phyloP scores from a whole-genome alignment of 192 early-diverging fungal genomes.

The Gamsiella multidivaricata region DNA sequence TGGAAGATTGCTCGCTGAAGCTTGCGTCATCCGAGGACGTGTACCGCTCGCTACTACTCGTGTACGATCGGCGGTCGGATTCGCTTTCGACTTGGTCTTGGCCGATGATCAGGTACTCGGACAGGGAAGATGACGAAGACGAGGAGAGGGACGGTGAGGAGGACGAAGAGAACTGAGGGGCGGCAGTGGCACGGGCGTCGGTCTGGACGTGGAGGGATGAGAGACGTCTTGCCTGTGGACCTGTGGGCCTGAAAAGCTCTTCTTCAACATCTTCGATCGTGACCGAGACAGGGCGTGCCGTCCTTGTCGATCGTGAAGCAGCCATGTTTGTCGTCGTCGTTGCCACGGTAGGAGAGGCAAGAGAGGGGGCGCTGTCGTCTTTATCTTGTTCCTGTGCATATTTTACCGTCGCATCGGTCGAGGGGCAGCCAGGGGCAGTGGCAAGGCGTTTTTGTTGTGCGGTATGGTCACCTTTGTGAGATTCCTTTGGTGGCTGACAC shows the following conservation, averaged over 20 bases:
- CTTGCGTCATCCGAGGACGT: background rate
- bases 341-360: too few species aligned
- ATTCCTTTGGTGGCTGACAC: too few species aligned
- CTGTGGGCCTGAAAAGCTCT: too few species aligned
- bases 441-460: too few species aligned
- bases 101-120: conserved; percentile 42
- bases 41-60: conserved; percentile 15
- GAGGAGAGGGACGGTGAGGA: conserved; percentile 12
- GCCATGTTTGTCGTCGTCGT: too few species aligned
- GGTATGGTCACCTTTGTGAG: too few species aligned
- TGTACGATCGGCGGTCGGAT: conserved; percentile 20
- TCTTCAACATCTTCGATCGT: too few species aligned
- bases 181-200: background rate
- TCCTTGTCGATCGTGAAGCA: too few species aligned
- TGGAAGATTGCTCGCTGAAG: conserved; percentile 23
- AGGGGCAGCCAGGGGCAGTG: too few species aligned
- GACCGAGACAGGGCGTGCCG: too few species aligned
- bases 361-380: too few species aligned
- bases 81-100: conserved; percentile 35
- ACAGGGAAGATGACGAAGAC: conserved; percentile 40
- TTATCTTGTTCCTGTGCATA: background rate
- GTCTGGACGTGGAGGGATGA: background rate
- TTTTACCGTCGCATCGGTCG: background rate
- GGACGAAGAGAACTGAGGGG: background rate
- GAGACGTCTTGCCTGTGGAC: background rate